A percentile compares a stretch with the other conserved stretches of the same genome.
Evolutionary conservation across 2,329 filamentous ascomycete genomes (phyloP).

Genomic region (Aspergillus udagawae): DNA sequence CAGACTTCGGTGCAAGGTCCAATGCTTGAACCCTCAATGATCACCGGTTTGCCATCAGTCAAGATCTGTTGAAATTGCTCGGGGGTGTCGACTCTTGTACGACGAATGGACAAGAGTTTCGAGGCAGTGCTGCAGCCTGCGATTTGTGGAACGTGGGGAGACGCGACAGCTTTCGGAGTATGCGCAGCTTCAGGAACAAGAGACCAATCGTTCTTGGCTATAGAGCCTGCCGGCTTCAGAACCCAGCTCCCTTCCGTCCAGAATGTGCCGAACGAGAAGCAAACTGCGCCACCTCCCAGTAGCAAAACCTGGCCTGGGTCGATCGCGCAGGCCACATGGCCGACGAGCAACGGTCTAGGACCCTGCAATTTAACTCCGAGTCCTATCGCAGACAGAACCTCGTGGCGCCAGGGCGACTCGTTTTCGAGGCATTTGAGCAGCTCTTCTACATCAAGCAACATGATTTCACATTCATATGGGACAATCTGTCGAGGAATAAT

Average conservation of each 20-base stretch:
- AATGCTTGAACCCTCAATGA: slow-evolving; percentile 63
- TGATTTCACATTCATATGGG: slow-evolving; percentile 51
- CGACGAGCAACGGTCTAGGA: slow-evolving; percentile 65
- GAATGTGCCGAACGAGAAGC: slow-evolving; percentile 84
- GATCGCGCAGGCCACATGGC: slow-evolving; percentile 55
- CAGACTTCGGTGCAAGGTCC: slow-evolving; percentile 65
- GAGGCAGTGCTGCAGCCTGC: slow-evolving; percentile 12
- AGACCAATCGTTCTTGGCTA: slow-evolving; percentile 29
- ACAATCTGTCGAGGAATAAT: slow-evolving; percentile 38
- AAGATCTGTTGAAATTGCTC: slow-evolving; percentile 61
- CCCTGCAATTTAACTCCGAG: slow-evolving; percentile 25
- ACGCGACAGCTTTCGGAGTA: slow-evolving; percentile 7
- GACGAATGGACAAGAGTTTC: slow-evolving; percentile 41
- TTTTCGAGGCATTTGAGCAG: slow-evolving; percentile 16
- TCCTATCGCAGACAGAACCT: slow-evolving; percentile 25
- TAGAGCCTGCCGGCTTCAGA: slow-evolving; percentile 32
- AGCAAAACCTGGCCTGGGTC: slow-evolving; percentile 54
- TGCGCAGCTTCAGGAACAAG: slow-evolving; percentile 20
- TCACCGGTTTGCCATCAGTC: slow-evolving; percentile 54
- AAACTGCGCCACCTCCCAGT: slow-evolving; percentile 77
- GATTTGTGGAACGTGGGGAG: neutral
- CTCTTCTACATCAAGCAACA: slow-evolving; percentile 33
- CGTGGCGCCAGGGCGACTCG: slow-evolving; percentile 17
- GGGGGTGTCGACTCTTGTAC: slow-evolving; percentile 49
- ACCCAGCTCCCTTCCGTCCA: slow-evolving; percentile 66